Evolutionary conservation across 768 basidiomycete species (phyloP).

Genomic region (Hygrocybe punicea): DNA sequence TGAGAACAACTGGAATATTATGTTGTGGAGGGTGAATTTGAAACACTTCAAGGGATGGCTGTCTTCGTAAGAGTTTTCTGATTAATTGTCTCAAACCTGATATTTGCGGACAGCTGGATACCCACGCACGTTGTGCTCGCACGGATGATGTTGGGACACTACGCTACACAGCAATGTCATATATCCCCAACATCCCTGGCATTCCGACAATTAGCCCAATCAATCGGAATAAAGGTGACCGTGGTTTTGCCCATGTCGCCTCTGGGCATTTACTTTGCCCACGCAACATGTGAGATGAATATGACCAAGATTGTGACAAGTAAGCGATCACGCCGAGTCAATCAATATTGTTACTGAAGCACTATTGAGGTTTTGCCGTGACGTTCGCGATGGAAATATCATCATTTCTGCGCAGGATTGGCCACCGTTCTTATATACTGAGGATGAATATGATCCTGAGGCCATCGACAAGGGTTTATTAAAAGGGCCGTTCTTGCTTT

Average conservation of each 20-base stretch:
- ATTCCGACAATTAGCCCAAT: background rate
- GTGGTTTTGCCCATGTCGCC: background rate
- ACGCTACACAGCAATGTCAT: background rate
- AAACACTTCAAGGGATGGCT: background rate
- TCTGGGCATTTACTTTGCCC: background rate
- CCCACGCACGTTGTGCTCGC: background rate
- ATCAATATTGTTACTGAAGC: background rate
- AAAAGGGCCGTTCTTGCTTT: background rate
- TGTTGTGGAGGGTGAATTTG: background rate
- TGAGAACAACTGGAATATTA: background rate
- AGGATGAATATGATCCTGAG: conserved; percentile 1
- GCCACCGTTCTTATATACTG: conserved; percentile 1
- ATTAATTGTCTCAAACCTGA: background rate
- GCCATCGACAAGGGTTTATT: background rate
- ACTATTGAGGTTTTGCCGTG: background rate
- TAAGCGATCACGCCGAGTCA: background rate
- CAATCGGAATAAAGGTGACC: conserved; percentile 1
- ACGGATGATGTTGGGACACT: background rate
- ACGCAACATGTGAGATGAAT: conserved; percentile 1
- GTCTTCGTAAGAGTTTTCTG: background rate
- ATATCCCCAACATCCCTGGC: background rate
- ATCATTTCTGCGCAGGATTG: background rate
- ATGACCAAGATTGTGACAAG: background rate
- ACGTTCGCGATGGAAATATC: background rate
- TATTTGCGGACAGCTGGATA: background rate